These are phyloP conservation scores for Gentiana straminea DNA, from an alignment of 257 asterid genomes.

Conservation along the genomic window DNA sequence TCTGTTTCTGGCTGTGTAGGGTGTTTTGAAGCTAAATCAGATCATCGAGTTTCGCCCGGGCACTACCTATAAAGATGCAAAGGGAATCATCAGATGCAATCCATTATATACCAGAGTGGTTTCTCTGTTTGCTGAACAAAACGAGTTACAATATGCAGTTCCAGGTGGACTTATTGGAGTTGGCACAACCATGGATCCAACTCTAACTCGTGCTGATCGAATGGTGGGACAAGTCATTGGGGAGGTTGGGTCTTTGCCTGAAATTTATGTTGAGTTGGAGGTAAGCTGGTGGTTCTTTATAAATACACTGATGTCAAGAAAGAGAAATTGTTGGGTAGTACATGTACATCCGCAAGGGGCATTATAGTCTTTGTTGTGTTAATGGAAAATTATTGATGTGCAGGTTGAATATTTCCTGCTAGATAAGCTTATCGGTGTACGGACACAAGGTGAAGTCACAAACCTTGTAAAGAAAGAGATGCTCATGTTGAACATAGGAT, in stretches of 20 bases:
- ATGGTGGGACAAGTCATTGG: constrained; percentile 99
- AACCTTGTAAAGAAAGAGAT: constrained; percentile 84
- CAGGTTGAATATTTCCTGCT: constrained; percentile 92
- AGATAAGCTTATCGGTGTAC: constrained; percentile 76
- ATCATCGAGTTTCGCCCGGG: constrained; percentile 97
- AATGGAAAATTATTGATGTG: constrained; percentile 1
- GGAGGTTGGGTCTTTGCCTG: constrained; percentile 96
- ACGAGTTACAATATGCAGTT: constrained; percentile 90
- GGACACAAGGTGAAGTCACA: constrained; percentile 90
- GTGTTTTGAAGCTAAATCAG: constrained; percentile 89
- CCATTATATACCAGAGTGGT: constrained; percentile 93
- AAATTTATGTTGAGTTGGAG: constrained; percentile 83
- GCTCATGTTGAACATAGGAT: constrained; percentile 94
- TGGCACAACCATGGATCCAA: constrained; percentile 98
- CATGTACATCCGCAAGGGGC: too few relatives aligned
- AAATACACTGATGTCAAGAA: too few relatives aligned
- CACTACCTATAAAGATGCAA: constrained; percentile 87
- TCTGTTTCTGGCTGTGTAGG: constrained; percentile 41
- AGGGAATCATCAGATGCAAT: constrained; percentile 75
- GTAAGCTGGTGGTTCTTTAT: constrained; percentile 21
- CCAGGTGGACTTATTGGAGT: constrained; percentile 99
- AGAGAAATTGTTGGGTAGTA: too few relatives aligned
- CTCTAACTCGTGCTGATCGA: constrained; percentile 98
- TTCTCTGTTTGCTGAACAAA: constrained; percentile 86
- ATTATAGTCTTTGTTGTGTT: neutral